These are phyloP conservation scores for Euryodendron excelsum DNA, from an alignment of 148 eudicot genomes.

Conservation along the genomic window DNA sequence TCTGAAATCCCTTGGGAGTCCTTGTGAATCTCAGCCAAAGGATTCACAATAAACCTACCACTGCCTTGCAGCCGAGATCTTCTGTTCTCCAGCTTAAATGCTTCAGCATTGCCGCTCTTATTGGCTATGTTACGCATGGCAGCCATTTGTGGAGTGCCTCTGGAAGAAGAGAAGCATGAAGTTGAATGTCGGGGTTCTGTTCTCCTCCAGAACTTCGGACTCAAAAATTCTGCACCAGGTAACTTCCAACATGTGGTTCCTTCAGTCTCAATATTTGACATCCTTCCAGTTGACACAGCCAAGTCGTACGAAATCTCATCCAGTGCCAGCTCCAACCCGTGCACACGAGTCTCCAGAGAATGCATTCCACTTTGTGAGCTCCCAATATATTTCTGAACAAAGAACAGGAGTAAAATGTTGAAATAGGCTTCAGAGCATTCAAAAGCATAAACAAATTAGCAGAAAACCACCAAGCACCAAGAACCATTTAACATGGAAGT, in stretches of 20 bases:
- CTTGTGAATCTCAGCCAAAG: constrained; percentile 65
- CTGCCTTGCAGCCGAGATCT: constrained; percentile 45
- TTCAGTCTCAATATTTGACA: constrained; percentile 49
- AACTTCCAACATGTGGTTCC: constrained; percentile 64
- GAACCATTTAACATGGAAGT: too few relatives aligned
- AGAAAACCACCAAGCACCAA: not conserved
- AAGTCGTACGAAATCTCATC: constrained; percentile 87
- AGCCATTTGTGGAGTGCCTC: constrained; percentile 27
- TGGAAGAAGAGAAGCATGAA: constrained; percentile 39
- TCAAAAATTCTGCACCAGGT: constrained; percentile 77
- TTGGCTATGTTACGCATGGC: constrained; percentile 24
- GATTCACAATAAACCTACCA: constrained; percentile 65
- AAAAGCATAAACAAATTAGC: not conserved
- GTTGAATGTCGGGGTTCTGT: constrained; percentile 43
- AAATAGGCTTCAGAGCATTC: constrained; percentile 8
- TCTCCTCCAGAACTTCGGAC: constrained; percentile 78
- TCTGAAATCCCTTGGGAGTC: constrained; percentile 37
- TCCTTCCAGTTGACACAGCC: constrained; percentile 64
- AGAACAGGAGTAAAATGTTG: constrained; percentile 3
- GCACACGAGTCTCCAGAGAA: constrained; percentile 80
- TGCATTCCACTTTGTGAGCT: constrained; percentile 84
- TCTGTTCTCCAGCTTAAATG: constrained; percentile 38
- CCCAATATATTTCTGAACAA: constrained; percentile 69
- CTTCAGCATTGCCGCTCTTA: constrained; percentile 24
- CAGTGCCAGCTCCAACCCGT: constrained; percentile 77